Evolutionary conservation across 306 rosid species (phyloP).

Genomic region (Myrica gale): DNA sequence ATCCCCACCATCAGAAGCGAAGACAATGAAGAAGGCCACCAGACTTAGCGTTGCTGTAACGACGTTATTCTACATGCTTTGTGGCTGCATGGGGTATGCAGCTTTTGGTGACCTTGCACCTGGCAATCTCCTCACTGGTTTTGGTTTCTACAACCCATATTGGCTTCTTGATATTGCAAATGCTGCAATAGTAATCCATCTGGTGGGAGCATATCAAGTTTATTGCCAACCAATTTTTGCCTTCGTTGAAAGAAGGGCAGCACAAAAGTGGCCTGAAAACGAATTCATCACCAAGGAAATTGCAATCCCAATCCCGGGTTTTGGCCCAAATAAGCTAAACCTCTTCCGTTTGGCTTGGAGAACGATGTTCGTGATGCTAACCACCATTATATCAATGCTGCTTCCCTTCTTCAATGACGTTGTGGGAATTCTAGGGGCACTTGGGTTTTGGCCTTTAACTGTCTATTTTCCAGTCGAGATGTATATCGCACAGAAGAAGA

Average conservation of each 20-base stretch:
- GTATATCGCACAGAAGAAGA: constrained; percentile 66
- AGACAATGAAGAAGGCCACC: constrained; percentile 79
- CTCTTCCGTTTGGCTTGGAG: constrained; percentile 59
- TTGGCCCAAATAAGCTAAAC: constrained; percentile 40
- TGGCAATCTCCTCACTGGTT: constrained; percentile 82
- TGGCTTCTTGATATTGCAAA: constrained; percentile 86
- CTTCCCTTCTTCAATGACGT: constrained; percentile 81
- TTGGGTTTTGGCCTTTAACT: constrained; percentile 80
- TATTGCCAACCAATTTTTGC: constrained; percentile 73
- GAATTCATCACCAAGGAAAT: constrained; percentile 42
- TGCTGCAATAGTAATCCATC: constrained; percentile 77
- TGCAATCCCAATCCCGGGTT: constrained; percentile 45
- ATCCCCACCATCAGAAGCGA: constrained; percentile 83
- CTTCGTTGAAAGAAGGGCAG: constrained; percentile 53
- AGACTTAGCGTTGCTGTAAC: constrained; percentile 52
- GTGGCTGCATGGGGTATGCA: constrained; percentile 88
- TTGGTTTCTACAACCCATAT: constrained; percentile 72
- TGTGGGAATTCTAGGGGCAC: constrained; percentile 76
- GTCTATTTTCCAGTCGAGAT: constrained; percentile 76
- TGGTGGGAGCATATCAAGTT: constrained; percentile 87
- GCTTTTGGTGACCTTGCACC: constrained; percentile 80
- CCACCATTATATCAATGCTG: constrained; percentile 66
- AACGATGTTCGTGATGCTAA: constrained; percentile 55
- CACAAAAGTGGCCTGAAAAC: constrained; percentile 44
- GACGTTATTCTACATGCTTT: constrained; percentile 62